phyloP scores from a whole-genome alignment of 371 early-diverging fungal species.

The Rhizopus stolonifer region DNA sequence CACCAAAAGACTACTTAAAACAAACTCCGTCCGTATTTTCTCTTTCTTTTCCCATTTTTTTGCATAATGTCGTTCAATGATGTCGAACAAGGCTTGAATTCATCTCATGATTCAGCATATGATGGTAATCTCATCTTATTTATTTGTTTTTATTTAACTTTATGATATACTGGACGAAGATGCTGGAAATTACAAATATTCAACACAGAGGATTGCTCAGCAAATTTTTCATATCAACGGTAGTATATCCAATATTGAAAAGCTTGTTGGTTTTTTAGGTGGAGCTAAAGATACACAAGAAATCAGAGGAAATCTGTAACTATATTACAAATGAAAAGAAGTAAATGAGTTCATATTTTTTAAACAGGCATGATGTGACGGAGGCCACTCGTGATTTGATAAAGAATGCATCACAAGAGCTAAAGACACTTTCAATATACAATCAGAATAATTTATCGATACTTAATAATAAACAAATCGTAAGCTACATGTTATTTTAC shows the following conservation, averaged over 20 bases:
- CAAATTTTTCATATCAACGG: slow-evolving; percentile 74
- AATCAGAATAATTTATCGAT: neutral
- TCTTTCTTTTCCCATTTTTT: neutral
- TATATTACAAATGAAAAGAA: neutral
- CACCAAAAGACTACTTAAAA: too few relatives aligned
- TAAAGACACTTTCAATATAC: slow-evolving; percentile 63
- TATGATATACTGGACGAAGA: slow-evolving; percentile 38
- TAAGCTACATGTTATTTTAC: neutral
- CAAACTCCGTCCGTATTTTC: slow-evolving; percentile 2
- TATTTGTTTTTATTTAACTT: neutral
- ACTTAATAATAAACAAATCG: neutral
- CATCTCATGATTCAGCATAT: slow-evolving; percentile 7
- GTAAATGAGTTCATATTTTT: neutral
- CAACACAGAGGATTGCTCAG: slow-evolving; percentile 64
- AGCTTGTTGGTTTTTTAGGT: slow-evolving; percentile 74
- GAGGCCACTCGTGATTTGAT: slow-evolving; percentile 80
- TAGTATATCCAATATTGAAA: slow-evolving; percentile 81
- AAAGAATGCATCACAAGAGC: slow-evolving; percentile 70
- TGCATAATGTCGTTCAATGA: slow-evolving; percentile 56
- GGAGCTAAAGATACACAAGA: slow-evolving; percentile 76
- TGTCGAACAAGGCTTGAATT: slow-evolving; percentile 49
- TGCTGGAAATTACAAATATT: slow-evolving; percentile 50
- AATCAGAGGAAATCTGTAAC: slow-evolving; percentile 71
- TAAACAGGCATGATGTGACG: slow-evolving; percentile 71
- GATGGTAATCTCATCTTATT: neutral